These are phyloP conservation scores for Platanthera guangdongensis DNA, from an alignment of 106 monocot genomes.

Conservation along the genomic window DNA sequence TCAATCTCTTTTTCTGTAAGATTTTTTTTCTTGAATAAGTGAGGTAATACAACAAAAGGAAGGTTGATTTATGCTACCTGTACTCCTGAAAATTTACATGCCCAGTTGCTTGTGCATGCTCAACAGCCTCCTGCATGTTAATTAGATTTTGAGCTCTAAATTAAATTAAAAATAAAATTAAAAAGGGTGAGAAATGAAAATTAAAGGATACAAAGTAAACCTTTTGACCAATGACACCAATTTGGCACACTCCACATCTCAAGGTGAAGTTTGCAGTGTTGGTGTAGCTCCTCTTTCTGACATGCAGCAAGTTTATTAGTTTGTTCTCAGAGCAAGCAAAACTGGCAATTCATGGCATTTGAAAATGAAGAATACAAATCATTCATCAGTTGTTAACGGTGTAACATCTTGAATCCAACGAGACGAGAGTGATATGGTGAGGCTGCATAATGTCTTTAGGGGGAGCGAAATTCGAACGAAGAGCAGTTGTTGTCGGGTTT, in stretches of 20 bases:
- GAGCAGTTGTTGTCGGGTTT: too few species aligned
- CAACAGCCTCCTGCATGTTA: conserved; percentile 69
- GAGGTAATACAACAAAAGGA: background rate
- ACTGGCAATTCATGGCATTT: background rate
- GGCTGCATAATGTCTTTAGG: too few species aligned
- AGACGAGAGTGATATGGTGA: too few species aligned
- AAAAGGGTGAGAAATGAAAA: background rate
- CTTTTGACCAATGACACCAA: conserved; percentile 80
- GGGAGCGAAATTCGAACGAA: too few species aligned
- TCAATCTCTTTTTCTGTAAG: too few species aligned
- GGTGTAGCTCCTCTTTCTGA: conserved; percentile 77
- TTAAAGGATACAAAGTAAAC: conserved; percentile 6
- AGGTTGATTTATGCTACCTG: conserved; percentile 13
- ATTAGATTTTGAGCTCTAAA: background rate
- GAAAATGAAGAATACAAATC: background rate
- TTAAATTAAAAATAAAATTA: too few species aligned
- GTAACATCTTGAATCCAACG: too few species aligned
- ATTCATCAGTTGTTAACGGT: too few species aligned
- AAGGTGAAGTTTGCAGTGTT: conserved; percentile 88
- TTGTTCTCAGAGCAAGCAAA: background rate
- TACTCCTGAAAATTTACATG: conserved; percentile 98
- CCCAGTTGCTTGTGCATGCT: conserved; percentile 90
- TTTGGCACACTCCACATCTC: conserved; percentile 83
- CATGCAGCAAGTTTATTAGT: conserved; percentile 4
- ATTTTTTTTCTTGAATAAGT: background rate